phyloP scores from a whole-genome alignment of 805 yeast species.

The Ogataea wickerhamii region DNA sequence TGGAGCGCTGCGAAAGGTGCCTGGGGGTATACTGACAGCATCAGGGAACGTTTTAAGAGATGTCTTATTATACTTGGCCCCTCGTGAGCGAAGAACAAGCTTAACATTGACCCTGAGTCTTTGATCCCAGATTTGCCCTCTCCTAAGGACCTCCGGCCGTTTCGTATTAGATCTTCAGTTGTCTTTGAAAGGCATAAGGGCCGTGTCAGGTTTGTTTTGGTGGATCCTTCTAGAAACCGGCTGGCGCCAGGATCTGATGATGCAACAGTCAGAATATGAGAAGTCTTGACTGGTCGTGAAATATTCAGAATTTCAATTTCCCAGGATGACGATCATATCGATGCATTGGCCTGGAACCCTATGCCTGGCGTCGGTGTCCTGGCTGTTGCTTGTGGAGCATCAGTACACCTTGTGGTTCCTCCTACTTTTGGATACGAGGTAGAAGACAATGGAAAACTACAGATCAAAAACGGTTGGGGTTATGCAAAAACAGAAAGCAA shows the following conservation, averaged over 20 bases:
- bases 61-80: slow-evolving; percentile 92
- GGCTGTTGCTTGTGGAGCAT: slow-evolving; percentile 81
- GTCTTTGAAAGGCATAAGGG: slow-evolving; percentile 79
- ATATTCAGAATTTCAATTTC: slow-evolving; percentile 62
- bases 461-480: slow-evolving; percentile 90
- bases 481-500: slow-evolving; percentile 46
- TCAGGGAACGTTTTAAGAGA: slow-evolving; percentile 91
- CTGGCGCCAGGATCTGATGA: slow-evolving; percentile 97
- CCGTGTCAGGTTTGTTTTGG: slow-evolving; percentile 73
- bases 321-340: slow-evolving; percentile 70
- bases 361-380: slow-evolving; percentile 67
- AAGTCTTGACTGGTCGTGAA: slow-evolving; percentile 90
- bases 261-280: slow-evolving; percentile 96
- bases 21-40: slow-evolving; percentile 79
- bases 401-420: slow-evolving; percentile 75
- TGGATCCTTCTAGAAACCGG: slow-evolving; percentile 91
- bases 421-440: slow-evolving; percentile 86
- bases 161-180: slow-evolving; percentile 89
- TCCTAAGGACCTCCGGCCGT: slow-evolving; percentile 93
- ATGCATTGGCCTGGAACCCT: slow-evolving; percentile 88
- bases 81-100: slow-evolving; percentile 86
- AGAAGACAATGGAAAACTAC: slow-evolving; percentile 75
- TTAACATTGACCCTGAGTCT: slow-evolving; percentile 93
- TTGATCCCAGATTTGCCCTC: slow-evolving; percentile 95
- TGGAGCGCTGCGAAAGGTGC: slow-evolving; percentile 81